Base-by-base conservation (phyloP, 2,329 filamentous ascomycete genomes). In the Fusarium lateritium region DNA sequence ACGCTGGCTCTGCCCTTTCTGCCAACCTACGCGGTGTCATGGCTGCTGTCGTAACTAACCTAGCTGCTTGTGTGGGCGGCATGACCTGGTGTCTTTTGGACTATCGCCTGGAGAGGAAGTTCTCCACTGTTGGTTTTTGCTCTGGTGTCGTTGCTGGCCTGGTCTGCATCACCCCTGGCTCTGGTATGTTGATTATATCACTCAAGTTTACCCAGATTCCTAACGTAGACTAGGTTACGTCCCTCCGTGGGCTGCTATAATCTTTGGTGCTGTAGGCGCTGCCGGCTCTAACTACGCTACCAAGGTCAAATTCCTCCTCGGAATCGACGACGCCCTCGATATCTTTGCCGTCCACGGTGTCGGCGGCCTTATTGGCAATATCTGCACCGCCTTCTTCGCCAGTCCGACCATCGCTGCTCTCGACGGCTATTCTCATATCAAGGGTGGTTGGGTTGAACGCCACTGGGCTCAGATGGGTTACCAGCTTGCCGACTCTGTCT, bases 121-220 rank as follows among this genome's bases (percentile, higher is more conserved):
- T 93, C 92, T 97, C 93, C 0, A 95, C 93, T 3, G 94, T 97
- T 26, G 94, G 94, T 4, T 97, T 97, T 85, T 97, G 94, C 82
- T 96, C 92, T 1, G 94, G 94, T 67, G 92, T 97, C 24, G 91
- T 97, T 73, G 92, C 94, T 34, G 94, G 94, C 21, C 85, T 97
- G 21, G 94, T 97, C 7, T 91, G 91, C 61, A 97, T 97, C 70
- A 97, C 94, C 10, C 94, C 94, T 8, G 94, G 92, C 33, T 96
- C 93, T 58, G 94, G 92, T 76, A 77, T 69, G 81, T 73, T 46
- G 7, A 57, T 22, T 36, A 38, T 22, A 34, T 10, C 33, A 2
- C n/a, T 40, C 19, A 13, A 45, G 8, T 19, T 8, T 9, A 39
- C 9, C 28, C n/a, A 56, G 6, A 43, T 24, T 40, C n/a, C 73